A percentile compares a stretch with the other conserved stretches of the same genome.
phyloP scores from a whole-genome alignment of 176 grass and related monocot genomes.

The Zea mays region DNA sequence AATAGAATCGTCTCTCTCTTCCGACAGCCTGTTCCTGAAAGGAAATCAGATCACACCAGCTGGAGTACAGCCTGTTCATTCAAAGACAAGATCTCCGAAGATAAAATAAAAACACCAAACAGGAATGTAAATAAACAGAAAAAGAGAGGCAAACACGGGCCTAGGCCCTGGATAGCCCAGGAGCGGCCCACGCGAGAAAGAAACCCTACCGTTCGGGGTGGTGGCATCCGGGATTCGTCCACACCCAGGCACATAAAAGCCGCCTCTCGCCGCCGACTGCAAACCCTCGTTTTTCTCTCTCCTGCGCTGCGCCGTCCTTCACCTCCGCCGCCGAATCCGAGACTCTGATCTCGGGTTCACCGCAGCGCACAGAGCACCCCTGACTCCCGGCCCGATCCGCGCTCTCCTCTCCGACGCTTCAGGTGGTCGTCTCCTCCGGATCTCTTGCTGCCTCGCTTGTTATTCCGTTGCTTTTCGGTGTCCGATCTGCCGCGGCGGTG shows the following conservation, averaged over 20 bases:
- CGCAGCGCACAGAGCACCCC: conserved; percentile 3
- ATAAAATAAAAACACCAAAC: neutral
- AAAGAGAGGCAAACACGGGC: neutral
- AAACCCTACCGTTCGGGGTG: conserved; percentile 44
- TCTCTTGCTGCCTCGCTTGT: neutral
- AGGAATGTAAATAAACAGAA: neutral
- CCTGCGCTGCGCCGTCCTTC: conserved; percentile 40
- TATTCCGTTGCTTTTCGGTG: neutral
- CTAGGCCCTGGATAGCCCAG: neutral
- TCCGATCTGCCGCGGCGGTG: neutral
- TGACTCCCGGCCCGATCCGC: conserved; percentile 5
- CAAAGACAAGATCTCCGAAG: neutral
- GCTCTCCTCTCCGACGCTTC: conserved; percentile 33
- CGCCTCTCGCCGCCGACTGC: conserved; percentile 46
- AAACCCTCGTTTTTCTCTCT: conserved; percentile 56
- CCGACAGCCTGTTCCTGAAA: neutral
- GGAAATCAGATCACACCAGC: neutral
- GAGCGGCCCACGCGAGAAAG: neutral
- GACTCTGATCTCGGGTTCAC: conserved; percentile 52
- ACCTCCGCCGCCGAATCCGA: conserved; percentile 48
- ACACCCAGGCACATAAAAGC: conserved; percentile 38
- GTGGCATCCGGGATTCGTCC: neutral
- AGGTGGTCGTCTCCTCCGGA: conserved; percentile 29
- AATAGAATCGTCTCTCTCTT: neutral
- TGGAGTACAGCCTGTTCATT: conserved; percentile 13